Base-by-base conservation (phyloP, 331 rosid species). In the Ulmus americana region DNA sequence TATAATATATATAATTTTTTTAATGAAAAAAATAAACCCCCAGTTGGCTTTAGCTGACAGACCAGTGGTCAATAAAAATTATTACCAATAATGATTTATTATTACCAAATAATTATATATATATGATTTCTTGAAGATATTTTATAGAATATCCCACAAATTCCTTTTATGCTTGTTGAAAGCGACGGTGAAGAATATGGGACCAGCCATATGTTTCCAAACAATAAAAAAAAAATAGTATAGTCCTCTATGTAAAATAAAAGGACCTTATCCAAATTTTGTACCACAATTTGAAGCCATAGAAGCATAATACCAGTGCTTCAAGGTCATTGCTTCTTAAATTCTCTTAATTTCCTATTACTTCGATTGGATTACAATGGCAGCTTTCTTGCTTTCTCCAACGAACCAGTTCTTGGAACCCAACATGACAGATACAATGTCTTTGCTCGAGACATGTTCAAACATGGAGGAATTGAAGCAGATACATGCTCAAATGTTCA, bases 401-500 rank as follows among this genome's bases (percentile, higher is more conserved):
- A 63, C 10, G 39, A 63, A 4, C 52, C 68, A 46, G 55, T 48
- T 63, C 45, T 11, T 63, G 45, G 68, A 47, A 39, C 45, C 18
- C 10, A 51, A 52, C 40, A 51, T 16, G 39, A 49, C 47, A 41
- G 39, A 54, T 11, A 11, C 54, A 13, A 15, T 67, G 54, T 42
- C 63, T 22, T 55, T 67, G 72, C 46, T 67, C 9, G 64, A 67
- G 50, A 20, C 63, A 43, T 67, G 72, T 45, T 67, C 72, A 55
- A 56, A 55, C 55, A 67, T 56, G 63, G 55, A 52, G 14, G 68
- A 70, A 54, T 40, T 75, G 41, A 70, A 75, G 55, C 76, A 75
- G 44, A 58, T 75, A 44, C 80, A 75, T 45, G 62, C 76, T 52
- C 80, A 75, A 38, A 42, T 64, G 71, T 63, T 64, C 18, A 44